These are phyloP conservation scores for Megacollybia marginata DNA, from an alignment of 768 basidiomycete genomes.

Conservation along the genomic window DNA sequence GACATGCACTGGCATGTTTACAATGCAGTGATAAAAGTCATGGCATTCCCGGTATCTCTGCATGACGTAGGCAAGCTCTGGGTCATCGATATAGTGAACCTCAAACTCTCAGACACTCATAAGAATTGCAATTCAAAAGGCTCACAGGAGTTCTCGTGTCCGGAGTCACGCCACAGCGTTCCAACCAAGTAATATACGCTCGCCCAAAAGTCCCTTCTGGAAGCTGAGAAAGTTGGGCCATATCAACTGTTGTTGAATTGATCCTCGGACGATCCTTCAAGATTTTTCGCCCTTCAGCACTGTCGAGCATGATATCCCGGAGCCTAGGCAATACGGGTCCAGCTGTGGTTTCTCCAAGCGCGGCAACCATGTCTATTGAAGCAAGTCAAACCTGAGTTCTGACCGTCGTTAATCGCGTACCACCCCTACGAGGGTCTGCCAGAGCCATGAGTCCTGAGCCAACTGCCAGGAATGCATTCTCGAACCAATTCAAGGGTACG, in stretches of 20 bases:
- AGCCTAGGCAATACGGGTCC: slow-evolving; percentile 69
- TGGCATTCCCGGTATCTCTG: slow-evolving; percentile 97
- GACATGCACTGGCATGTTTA: slow-evolving; percentile 82
- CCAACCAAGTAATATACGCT: slow-evolving; percentile 86
- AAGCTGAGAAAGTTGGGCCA: slow-evolving; percentile 55
- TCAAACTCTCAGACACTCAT: slow-evolving; percentile 19
- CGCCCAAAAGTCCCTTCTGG: slow-evolving; percentile 80
- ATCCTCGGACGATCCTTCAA: slow-evolving; percentile 80
- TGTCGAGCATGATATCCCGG: slow-evolving; percentile 69
- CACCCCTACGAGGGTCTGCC: slow-evolving; percentile 74
- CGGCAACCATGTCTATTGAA: slow-evolving; percentile 84
- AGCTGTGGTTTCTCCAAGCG: slow-evolving; percentile 89
- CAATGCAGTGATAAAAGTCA: slow-evolving; percentile 93
- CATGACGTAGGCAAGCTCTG: slow-evolving; percentile 96
- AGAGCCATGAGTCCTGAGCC: slow-evolving; percentile 84
- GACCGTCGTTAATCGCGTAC: slow-evolving; percentile 34
- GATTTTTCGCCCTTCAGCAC: slow-evolving; percentile 77
- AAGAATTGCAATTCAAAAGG: not conserved
- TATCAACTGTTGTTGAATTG: slow-evolving; percentile 67
- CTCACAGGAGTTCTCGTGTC: slow-evolving; percentile 86
- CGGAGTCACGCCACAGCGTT: slow-evolving; percentile 81
- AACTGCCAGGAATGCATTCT: slow-evolving; percentile 77
- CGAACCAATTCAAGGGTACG: slow-evolving; percentile 74
- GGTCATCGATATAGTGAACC: slow-evolving; percentile 94
- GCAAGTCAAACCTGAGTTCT: not conserved